A percentile compares a stretch with the other conserved stretches of the same genome.
These are phyloP conservation scores for Silene coronaria DNA, from an alignment of 179 eudicot genomes.

Conservation along the genomic window DNA sequence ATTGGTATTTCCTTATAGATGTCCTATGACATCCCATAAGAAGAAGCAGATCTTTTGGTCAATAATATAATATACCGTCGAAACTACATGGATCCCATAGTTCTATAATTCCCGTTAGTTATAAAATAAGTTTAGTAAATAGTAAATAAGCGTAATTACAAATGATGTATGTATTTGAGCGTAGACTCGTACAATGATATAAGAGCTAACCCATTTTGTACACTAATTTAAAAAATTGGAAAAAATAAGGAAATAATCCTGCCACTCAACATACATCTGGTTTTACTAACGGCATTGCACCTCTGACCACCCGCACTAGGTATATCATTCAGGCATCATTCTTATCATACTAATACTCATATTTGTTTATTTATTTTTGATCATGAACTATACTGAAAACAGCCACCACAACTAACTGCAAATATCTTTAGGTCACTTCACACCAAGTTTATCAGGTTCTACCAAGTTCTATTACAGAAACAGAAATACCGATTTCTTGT, in stretches of 20 bases:
- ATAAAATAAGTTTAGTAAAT: too few relatives aligned
- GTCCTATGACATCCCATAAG: too few relatives aligned
- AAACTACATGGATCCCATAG: too few relatives aligned
- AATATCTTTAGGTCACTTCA: constrained; percentile 13
- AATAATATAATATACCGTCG: too few relatives aligned
- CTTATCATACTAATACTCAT: neutral
- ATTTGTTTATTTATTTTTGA: constrained; percentile 12
- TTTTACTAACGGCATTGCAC: constrained; percentile 31
- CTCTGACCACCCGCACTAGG: constrained; percentile 25
- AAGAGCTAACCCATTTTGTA: too few relatives aligned
- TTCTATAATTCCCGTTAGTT: too few relatives aligned
- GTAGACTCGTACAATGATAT: too few relatives aligned
- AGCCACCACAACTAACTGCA: neutral
- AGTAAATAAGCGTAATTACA: too few relatives aligned
- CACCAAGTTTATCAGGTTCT: neutral
- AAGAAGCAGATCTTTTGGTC: too few relatives aligned
- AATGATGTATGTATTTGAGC: too few relatives aligned
- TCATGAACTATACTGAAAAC: constrained; percentile 1
- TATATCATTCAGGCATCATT: constrained; percentile 5
- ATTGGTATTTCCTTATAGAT: too few relatives aligned
- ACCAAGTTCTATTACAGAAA: neutral
- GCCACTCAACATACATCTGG: constrained; percentile 25
- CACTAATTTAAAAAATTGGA: neutral
- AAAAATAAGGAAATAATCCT: neutral
- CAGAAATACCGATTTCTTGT: constrained; percentile 2